Base-by-base conservation (phyloP, 257 asterid species). In the Fraxinus cuspidata region DNA sequence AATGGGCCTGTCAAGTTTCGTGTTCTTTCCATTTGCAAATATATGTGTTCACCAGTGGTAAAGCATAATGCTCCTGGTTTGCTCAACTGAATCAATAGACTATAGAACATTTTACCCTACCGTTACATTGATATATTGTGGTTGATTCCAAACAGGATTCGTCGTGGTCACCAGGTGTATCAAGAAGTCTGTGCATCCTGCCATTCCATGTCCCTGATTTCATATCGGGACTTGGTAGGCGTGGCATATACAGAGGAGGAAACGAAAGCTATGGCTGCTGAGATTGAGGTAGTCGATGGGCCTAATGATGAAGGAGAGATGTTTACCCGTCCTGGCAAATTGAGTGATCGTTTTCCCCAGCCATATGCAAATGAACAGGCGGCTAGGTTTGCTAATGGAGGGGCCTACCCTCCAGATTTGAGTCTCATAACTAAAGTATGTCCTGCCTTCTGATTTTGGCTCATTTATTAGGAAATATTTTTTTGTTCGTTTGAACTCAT, bases 261-360 rank as follows among this genome's bases (percentile, higher is more conserved):
- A 89, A 86, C 90, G 63, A 92, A 91, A 84, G 97, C 96, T 37
- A 85, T 92, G 96, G 97, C 97, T 37, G 97, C 97, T 81, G 97
- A 92, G 87, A 92, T 92, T 84, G 97, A 92, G 83, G 97, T 92
- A 12, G 89, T 76, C 82, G 97, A 92, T 81, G 97, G 97, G 29
- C 97, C 97, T 81, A 92, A 92, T 84, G 97, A 92, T 77, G 97
- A 92, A 85, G 97, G 97, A 37, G 97, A 92, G 89, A 91, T 91
- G 97, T 91, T 86, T 77, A 85, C 94, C 28, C 96, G 97, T 73
- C 97, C 97, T 73, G 98, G 98, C 19, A 93, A 91, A 87, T 87
- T 93, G 80, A 93, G 96, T 47, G 98, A 91, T 73, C 97, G 94
- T 74, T 86, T 92, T 79, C 98, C 96, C 58, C 90, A 91, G 89